Base-by-base conservation (phyloP, 495 filamentous ascomycete genomes). In the Trichocladium uniseriatum region DNA sequence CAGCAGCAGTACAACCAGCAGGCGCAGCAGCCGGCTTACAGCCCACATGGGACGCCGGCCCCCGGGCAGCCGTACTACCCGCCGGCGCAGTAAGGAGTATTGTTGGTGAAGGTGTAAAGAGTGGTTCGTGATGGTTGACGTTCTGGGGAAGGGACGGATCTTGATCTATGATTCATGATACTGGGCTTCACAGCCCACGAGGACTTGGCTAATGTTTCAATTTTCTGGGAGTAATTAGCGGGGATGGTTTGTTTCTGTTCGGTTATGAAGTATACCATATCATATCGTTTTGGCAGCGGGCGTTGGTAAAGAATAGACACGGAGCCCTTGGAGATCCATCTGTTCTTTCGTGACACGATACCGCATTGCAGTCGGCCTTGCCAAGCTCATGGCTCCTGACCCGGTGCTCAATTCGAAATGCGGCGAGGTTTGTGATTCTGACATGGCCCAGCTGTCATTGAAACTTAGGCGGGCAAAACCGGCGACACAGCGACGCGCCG, bases 1-100 rank as follows among this genome's bases (percentile, higher is more conserved):
- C n/a, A 19, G 31, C 41, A 43, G 39, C n/a, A 24, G 6, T 43
- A 48, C 15, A 35, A 27, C 20, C 53, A 50, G 16, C 39, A 45
- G 2, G 31, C 18, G 0, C 45, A 27, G 20, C 53, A 50, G 16
- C 39, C 42, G 2, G 31, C 18, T 0, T 48, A 55, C 36, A 56
- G 43, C 43, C 55, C 56, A 2, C 48, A 52, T 11, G 45, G 49
- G 4, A 51, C 53, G 16, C 56, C 56, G 1, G 50, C 50, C n/a
- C 51, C 35, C 37, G 52, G 49, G 2, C 56, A 59, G 47, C 50
- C 47, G 35, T 56, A 59, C 16, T 45, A 59, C 15, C 57, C 53
- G 14, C 57, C 53, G 27, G 24, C 24, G 24, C 24, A 27, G 24
- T 8, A 27, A n/a, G n/a, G n/a, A n/a, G n/a, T n/a, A n/a, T n/a